A percentile compares a stretch with the other conserved stretches of the same genome.
Evolutionary conservation across 768 basidiomycete genomes (phyloP).

Genomic region (Rhizopogon rudus): DNA sequence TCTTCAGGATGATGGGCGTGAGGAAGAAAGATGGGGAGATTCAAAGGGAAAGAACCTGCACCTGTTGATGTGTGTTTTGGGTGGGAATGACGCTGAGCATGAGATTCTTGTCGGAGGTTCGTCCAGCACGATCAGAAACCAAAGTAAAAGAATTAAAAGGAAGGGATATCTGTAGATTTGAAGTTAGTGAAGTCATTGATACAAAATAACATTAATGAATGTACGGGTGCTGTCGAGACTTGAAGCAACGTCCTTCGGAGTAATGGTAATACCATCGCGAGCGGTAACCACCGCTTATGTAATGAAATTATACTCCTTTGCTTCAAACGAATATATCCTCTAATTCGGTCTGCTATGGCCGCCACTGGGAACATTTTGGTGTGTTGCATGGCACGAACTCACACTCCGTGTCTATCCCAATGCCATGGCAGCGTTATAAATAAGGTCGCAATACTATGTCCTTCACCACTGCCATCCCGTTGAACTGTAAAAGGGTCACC

Average conservation of each 20-base stretch:
- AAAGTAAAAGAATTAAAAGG: background rate
- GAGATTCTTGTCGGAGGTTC: constrained; percentile 2
- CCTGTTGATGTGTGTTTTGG: constrained; percentile 17
- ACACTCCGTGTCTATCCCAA: no score
- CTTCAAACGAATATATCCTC: no score
- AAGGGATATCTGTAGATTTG: background rate
- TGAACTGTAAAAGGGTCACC: no score
- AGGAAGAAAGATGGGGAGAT: background rate
- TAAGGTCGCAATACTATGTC: no score
- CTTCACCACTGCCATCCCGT: no score
- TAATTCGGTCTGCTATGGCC: no score
- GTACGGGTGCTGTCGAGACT: background rate
- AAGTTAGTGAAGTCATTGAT: background rate
- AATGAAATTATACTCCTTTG: background rate
- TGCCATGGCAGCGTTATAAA: no score
- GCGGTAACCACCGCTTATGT: background rate
- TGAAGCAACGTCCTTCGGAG: background rate
- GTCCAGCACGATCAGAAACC: constrained; percentile 5
- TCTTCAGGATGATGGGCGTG: background rate
- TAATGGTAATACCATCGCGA: no score
- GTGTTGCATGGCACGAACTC: no score
- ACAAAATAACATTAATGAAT: background rate
- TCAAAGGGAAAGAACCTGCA: constrained; percentile 1
- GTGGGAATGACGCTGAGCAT: constrained; percentile 9
- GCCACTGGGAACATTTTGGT: no score